Conservation (phyloP, 2,329 filamentous ascomycete species). For the Orbilia ellipsospora region DNA sequence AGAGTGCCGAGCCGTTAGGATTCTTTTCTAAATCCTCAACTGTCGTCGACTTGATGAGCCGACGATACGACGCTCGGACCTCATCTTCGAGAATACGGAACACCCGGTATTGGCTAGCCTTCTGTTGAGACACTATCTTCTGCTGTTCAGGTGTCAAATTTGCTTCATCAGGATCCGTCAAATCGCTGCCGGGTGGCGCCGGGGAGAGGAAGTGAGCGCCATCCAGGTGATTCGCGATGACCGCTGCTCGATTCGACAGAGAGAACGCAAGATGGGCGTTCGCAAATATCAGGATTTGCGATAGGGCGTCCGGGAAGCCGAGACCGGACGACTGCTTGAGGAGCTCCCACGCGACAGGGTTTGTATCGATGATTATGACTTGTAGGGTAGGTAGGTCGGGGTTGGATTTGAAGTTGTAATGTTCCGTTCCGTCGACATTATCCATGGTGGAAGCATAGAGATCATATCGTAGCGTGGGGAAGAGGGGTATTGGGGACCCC, state of each 20-base stretch:
- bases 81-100: slow-evolving; percentile 88
- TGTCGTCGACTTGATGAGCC: slow-evolving; percentile 77
- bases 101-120: slow-evolving; percentile 86
- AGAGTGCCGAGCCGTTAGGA: slow-evolving; percentile 77
- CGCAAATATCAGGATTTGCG: slow-evolving; percentile 92
- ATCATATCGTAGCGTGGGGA: slow-evolving; percentile 17
- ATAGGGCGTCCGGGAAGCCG: slow-evolving; percentile 83
- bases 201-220: slow-evolving; percentile 92
- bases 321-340: slow-evolving; percentile 73
- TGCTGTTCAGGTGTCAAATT: slow-evolving; percentile 65
- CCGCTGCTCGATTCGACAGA: slow-evolving; percentile 89
- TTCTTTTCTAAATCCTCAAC: slow-evolving; percentile 72
- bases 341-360: slow-evolving; percentile 90
- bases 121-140: slow-evolving; percentile 52
- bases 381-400: slow-evolving; percentile 77
- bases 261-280: slow-evolving; percentile 96
- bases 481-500: background rate
- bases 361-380: slow-evolving; percentile 92
- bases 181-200: slow-evolving; percentile 59
- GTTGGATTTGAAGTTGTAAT: slow-evolving; percentile 62
- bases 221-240: slow-evolving; percentile 89
- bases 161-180: slow-evolving; percentile 66
- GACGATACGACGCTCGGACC: slow-evolving; percentile 77
- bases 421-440: slow-evolving; percentile 62
- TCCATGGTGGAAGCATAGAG: slow-evolving; percentile 55